These are phyloP conservation scores for Gillenia trifoliata DNA, from an alignment of 306 rosid species.

Conservation along the genomic window DNA sequence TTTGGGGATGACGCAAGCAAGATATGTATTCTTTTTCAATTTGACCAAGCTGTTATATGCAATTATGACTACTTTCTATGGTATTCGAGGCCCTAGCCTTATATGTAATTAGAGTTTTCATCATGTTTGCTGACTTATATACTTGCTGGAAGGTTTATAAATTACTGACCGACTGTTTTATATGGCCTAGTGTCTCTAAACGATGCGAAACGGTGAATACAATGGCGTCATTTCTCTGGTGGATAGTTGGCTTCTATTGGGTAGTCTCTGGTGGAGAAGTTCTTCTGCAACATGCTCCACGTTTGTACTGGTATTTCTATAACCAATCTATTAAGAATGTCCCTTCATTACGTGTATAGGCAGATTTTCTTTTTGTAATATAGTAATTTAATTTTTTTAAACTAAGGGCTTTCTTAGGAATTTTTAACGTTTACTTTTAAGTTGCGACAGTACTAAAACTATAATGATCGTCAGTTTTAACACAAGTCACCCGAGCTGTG, in stretches of 20 bases:
- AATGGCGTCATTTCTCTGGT: slow-evolving; percentile 84
- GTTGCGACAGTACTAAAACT: too few relatives aligned
- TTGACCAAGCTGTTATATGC: slow-evolving; percentile 7
- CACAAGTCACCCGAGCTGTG: too few relatives aligned
- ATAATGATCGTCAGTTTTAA: too few relatives aligned
- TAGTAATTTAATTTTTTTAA: background rate
- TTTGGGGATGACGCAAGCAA: background rate
- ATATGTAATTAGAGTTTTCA: background rate
- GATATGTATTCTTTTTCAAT: background rate
- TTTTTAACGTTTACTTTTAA: too few relatives aligned
- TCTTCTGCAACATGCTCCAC: slow-evolving; percentile 75
- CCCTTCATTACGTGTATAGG: too few relatives aligned
- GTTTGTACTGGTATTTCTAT: slow-evolving; percentile 73
- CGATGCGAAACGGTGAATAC: slow-evolving; percentile 84
- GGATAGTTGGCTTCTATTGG: slow-evolving; percentile 97
- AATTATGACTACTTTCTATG: background rate
- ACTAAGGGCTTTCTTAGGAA: background rate
- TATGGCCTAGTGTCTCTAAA: slow-evolving; percentile 44
- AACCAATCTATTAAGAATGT: slow-evolving; percentile 12
- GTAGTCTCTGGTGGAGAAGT: slow-evolving; percentile 73
- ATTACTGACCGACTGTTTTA: slow-evolving; percentile 32
- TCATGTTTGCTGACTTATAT: slow-evolving; percentile 11
- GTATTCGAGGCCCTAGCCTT: background rate
- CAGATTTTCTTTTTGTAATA: too few relatives aligned
- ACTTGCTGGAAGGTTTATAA: slow-evolving; percentile 2